phyloP scores from a whole-genome alignment of 345 rosid species.

The Boechera retrofracta region DNA sequence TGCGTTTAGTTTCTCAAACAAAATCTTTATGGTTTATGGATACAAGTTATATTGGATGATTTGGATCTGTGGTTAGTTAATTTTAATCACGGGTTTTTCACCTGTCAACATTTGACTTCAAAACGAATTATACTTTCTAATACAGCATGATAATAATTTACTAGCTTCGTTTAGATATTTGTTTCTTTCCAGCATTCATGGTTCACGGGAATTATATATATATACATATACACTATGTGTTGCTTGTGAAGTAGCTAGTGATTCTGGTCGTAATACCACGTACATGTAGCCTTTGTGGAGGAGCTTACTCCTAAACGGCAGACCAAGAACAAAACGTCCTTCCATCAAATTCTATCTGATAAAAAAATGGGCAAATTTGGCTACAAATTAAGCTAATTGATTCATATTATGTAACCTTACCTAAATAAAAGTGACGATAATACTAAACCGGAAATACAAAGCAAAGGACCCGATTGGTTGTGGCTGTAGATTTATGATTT shows the following conservation, averaged over 20 bases:
- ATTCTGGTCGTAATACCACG: neutral
- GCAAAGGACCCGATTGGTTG: no score
- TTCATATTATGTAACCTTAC: no score
- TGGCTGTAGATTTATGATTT: no score
- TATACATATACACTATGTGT: neutral
- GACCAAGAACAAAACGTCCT: slow-evolving; percentile 2
- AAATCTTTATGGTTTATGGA: neutral
- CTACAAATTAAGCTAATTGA: no score
- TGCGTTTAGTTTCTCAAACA: neutral
- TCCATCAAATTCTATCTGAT: no score
- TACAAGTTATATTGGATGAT: neutral
- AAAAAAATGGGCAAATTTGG: no score
- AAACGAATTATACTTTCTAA: neutral
- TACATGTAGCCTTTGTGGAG: neutral
- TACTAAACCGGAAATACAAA: no score
- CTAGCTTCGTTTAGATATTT: neutral
- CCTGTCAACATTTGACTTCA: neutral
- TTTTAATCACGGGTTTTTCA: neutral
- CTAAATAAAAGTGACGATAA: no score
- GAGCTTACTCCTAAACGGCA: neutral
- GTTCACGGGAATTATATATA: neutral
- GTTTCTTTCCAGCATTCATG: neutral
- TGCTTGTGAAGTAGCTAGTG: neutral
- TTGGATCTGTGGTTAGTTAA: neutral
- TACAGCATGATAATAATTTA: neutral